Conservation (phyloP, 768 basidiomycete species). For the Gymnopilus dilepis region DNA sequence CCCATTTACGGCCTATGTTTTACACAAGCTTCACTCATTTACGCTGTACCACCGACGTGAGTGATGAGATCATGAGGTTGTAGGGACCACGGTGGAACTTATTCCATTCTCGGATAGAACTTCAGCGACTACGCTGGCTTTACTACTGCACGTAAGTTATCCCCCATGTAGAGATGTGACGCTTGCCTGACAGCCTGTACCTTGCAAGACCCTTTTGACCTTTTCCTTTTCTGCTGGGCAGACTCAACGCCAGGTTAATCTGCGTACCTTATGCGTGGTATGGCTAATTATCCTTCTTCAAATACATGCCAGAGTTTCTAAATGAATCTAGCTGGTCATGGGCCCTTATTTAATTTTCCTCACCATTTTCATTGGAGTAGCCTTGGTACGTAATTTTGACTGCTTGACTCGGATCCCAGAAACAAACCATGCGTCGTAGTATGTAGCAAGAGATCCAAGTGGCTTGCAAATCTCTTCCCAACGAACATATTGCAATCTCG, state of each 20-base stretch:
- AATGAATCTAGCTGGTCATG: slow-evolving; percentile 19
- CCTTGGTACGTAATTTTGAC: slow-evolving; percentile 15
- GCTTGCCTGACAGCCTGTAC: background rate
- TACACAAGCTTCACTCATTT: slow-evolving; percentile 39
- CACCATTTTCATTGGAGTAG: slow-evolving; percentile 24
- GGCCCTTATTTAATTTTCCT: slow-evolving; percentile 28
- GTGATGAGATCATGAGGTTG: background rate
- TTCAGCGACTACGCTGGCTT: slow-evolving; percentile 27
- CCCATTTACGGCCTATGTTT: slow-evolving; percentile 35
- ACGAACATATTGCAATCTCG: slow-evolving; percentile 28
- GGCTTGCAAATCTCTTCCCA: slow-evolving; percentile 15
- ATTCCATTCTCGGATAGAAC: slow-evolving; percentile 13
- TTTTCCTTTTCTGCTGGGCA: slow-evolving; percentile 21
- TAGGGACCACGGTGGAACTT: no score
- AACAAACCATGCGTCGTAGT: slow-evolving; percentile 11
- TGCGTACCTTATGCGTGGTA: slow-evolving; percentile 16
- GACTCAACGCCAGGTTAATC: slow-evolving; percentile 14
- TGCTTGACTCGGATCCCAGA: background rate
- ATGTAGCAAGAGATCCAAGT: slow-evolving; percentile 17
- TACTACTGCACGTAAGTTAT: slow-evolving; percentile 27
- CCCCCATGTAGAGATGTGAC: background rate
- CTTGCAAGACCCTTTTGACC: slow-evolving; percentile 22
- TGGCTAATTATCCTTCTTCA: background rate
- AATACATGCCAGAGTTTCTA: background rate
- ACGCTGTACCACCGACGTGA: slow-evolving; percentile 36